Evolutionary conservation across 768 basidiomycete genomes (phyloP), one percentile per base, ranked within the genome.

Genomic region (Harrya chromipes): DNA sequence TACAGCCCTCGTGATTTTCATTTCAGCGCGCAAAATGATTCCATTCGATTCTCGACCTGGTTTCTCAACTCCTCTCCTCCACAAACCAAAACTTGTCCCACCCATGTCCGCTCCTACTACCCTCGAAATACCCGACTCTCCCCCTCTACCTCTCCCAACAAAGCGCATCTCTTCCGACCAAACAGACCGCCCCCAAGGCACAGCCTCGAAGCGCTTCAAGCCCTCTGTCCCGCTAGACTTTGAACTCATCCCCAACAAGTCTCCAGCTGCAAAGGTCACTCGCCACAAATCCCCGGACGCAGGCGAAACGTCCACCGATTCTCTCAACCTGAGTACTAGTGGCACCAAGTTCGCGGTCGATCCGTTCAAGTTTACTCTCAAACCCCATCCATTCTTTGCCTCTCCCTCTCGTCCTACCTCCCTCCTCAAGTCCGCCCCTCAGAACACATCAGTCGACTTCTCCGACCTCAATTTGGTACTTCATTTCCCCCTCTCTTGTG

Each of bases 41-140:
- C 58, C 44, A 51, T 64, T 10, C 58, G 42, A 3, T 65, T 77
- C 3, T 24, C 4, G 24, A 24, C 68, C 75, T 0, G 67, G 74
- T 1, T 76, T 79, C 53, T 72, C 75, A 1, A 78, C 79, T 0
- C 71, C 79, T 5, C 74, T 74, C 4, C 77, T 76, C 52, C 57
- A 58, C 40, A 73, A 70, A 36, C 33, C 33, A 14, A 59, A 43
- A 20, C 40, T 39, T 8, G 16, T 34, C 11, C 26, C 38, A 3
- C 42, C 60, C 35, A 52, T 50, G 44, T 49, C 66, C 10, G 27
- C 55, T 0, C 44, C 50, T 6, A 27, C 6, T 11, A 49, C 36
- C 6, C 54, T 59, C 34, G 62, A 64, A 14, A 40, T 55, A 0
- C 48, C 55, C 21, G 46, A 55, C 43, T 43, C 54, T 4, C 53